These are phyloP conservation scores for Bolboschoenoplectus hybrid DNA, from an alignment of 202 grass and related monocot genomes.

Conservation along the genomic window DNA sequence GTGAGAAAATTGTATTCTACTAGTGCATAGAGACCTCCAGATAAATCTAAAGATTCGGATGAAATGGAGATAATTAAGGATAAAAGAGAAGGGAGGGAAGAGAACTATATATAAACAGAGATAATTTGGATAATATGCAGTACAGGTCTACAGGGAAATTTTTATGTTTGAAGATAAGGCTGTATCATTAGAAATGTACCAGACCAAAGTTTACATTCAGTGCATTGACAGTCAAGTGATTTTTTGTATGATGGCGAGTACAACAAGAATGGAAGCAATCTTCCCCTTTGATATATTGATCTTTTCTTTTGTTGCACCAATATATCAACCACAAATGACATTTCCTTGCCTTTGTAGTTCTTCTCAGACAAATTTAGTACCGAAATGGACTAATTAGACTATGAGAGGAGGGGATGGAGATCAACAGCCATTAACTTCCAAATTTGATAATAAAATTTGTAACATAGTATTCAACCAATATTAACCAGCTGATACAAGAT, in stretches of 20 bases:
- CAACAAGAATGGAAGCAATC: background rate
- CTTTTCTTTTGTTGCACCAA: background rate
- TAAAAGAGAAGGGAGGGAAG: background rate
- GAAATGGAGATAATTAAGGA: background rate
- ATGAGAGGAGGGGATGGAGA: background rate
- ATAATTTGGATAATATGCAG: background rate
- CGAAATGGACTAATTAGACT: too few species aligned
- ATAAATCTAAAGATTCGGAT: background rate
- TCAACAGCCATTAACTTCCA: background rate
- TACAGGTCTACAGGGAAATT: background rate
- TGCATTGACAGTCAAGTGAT: background rate
- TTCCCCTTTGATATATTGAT: background rate
- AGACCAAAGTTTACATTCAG: background rate
- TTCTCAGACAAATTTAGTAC: background rate
- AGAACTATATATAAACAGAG: too few species aligned
- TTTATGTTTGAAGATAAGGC: background rate
- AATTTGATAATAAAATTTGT: constrained; percentile 21
- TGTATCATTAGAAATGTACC: background rate
- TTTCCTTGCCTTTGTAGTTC: background rate
- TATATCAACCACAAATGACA: background rate
- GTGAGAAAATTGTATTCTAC: background rate
- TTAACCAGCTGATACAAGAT: constrained; percentile 24
- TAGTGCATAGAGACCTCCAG: background rate
- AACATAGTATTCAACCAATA: constrained; percentile 25
- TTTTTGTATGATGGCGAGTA: background rate